Evolutionary conservation across 768 basidiomycete genomes (phyloP).

Genomic region (Lyophyllum atratum): DNA sequence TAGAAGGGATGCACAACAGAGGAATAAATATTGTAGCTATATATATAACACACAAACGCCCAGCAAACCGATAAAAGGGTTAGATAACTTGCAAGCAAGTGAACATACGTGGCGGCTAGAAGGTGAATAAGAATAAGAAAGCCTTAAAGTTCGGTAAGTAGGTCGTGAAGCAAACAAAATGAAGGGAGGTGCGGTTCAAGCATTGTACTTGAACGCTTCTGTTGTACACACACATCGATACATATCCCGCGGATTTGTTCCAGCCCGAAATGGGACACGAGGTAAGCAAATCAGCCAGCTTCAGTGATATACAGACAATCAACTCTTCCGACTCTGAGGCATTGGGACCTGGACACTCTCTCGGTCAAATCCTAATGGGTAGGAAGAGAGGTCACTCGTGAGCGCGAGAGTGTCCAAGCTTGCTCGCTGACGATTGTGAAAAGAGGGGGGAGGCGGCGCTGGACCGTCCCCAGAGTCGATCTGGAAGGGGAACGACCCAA

Average conservation of each 20-base stretch:
- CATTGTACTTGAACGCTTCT: conserved; percentile 8
- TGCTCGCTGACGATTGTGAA: conserved; percentile 63
- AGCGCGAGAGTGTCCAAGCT: conserved; percentile 85
- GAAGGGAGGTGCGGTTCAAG: conserved; percentile 4
- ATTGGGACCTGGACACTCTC: conserved; percentile 35
- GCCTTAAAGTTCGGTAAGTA: not conserved
- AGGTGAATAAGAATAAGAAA: conserved; percentile 3
- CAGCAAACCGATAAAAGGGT: not conserved
- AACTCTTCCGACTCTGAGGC: conserved; percentile 21
- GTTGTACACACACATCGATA: conserved; percentile 22
- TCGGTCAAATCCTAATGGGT: conserved; percentile 75
- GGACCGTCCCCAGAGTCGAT: conserved; percentile 63
- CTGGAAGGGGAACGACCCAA: conserved; percentile 86
- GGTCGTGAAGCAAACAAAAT: not conserved
- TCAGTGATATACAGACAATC: conserved; percentile 8
- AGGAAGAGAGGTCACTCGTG: conserved; percentile 82
- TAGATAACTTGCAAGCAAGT: conserved; percentile 11
- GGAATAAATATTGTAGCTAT: conserved; percentile 11
- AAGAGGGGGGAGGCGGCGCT: conserved; percentile 34
- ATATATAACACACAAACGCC: conserved; percentile 3
- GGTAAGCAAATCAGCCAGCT: not conserved
- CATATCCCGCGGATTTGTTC: conserved; percentile 11
- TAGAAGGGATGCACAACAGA: conserved; percentile 1
- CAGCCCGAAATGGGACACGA: conserved; percentile 14
- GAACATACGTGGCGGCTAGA: not conserved